Evolutionary conservation across 768 basidiomycete genomes (phyloP).

Genomic region (Tricholoma saponaceum): DNA sequence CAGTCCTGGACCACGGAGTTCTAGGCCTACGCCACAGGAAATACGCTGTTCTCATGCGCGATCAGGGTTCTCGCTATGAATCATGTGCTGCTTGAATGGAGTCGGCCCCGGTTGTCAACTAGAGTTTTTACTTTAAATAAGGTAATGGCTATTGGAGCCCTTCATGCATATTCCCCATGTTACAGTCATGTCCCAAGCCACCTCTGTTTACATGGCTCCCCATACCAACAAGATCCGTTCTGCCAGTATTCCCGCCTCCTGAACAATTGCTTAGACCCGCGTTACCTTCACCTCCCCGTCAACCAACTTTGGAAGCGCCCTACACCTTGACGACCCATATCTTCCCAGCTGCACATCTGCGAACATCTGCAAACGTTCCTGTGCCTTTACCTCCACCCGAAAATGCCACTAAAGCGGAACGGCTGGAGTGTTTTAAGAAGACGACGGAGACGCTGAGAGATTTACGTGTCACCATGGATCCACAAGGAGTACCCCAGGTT

Average conservation of each 20-base stretch:
- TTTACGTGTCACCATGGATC: constrained; percentile 26
- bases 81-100: no score
- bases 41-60: no score
- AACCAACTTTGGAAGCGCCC: constrained; percentile 27
- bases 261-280: constrained; percentile 28
- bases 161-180: no score
- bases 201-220: constrained; percentile 24
- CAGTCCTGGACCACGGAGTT: no score
- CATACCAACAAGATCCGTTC: constrained; percentile 20
- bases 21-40: no score
- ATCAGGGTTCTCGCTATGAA: no score
- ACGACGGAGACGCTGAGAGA: constrained; percentile 21
- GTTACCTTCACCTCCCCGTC: constrained; percentile 36
- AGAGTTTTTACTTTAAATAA: no score
- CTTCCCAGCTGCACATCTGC: constrained; percentile 48
- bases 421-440: constrained; percentile 20
- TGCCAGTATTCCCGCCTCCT: constrained; percentile 33
- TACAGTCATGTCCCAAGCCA: constrained; percentile 18
- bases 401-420: constrained; percentile 33
- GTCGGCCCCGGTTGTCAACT: no score
- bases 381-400: constrained; percentile 27
- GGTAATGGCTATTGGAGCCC: no score
- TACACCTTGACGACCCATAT: constrained; percentile 51
- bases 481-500: constrained; percentile 35
- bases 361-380: constrained; percentile 39